phyloP scores from a whole-genome alignment of 352 stramenopile genomes.

The Phytophthora agathidicida region DNA sequence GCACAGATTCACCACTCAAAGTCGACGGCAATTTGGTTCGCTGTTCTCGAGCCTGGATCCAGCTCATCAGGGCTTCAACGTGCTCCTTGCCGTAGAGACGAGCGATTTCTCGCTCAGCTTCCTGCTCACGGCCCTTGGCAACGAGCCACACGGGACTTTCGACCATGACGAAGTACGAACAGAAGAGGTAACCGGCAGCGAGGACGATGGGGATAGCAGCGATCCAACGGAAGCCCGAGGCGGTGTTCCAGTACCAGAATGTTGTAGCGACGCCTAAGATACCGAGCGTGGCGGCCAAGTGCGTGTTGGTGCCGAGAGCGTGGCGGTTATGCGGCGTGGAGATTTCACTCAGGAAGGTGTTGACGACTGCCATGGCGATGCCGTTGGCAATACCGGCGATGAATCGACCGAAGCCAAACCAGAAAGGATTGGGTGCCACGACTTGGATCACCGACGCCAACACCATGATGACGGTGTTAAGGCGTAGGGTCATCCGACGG shows the following conservation, averaged over 20 bases:
- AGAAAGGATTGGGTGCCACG: slow-evolving; percentile 22
- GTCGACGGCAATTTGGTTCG: slow-evolving; percentile 30
- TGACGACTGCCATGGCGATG: slow-evolving; percentile 39
- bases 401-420: slow-evolving; percentile 44
- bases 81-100: slow-evolving; percentile 45
- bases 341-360: slow-evolving; percentile 56
- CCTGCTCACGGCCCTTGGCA: slow-evolving; percentile 29
- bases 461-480: slow-evolving; percentile 44
- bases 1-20: slow-evolving; percentile 3
- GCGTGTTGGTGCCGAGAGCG: slow-evolving; percentile 41
- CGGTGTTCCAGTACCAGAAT: slow-evolving; percentile 60
- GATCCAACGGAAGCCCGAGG: slow-evolving; percentile 58
- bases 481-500: slow-evolving; percentile 40
- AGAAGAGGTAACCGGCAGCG: slow-evolving; percentile 25
- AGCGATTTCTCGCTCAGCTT: slow-evolving; percentile 31
- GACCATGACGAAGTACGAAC: slow-evolving; percentile 44
- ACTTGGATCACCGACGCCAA: slow-evolving; percentile 39
- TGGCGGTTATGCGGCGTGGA: slow-evolving; percentile 46
- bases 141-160: slow-evolving; percentile 56
- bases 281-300: slow-evolving; percentile 49
- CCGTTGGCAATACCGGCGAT: slow-evolving; percentile 51
- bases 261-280: slow-evolving; percentile 47
- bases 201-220: slow-evolving; percentile 43
- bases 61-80: slow-evolving; percentile 33
- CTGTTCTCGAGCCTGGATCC: slow-evolving; percentile 34